Evolutionary conservation across 1,139 yeast species (phyloP).

Genomic region (Geotrichum macrosporum): DNA sequence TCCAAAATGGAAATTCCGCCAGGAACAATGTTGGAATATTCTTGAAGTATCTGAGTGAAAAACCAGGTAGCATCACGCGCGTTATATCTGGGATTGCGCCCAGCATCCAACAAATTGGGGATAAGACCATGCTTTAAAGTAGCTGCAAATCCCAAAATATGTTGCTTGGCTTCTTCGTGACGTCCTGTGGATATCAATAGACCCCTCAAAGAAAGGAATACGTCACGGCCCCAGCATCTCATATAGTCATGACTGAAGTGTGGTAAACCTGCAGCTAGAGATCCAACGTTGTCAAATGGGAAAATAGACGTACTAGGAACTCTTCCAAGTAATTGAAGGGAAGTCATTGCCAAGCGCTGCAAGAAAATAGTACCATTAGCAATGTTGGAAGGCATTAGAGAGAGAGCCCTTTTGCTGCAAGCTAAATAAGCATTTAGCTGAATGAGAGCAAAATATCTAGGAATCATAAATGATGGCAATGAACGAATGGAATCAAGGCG

Average conservation of each 20-base stretch:
- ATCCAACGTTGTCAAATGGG: slow-evolving; percentile 58
- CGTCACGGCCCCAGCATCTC: slow-evolving; percentile 99
- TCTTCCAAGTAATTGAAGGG: slow-evolving; percentile 80
- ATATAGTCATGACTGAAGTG: slow-evolving; percentile 85
- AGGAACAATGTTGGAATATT: slow-evolving; percentile 65
- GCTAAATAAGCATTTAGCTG: slow-evolving; percentile 82
- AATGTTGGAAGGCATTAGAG: slow-evolving; percentile 51
- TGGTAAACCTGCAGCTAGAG: slow-evolving; percentile 94
- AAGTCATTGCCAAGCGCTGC: slow-evolving; percentile 73
- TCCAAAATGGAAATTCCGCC: slow-evolving; percentile 62
- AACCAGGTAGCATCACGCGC: slow-evolving; percentile 99
- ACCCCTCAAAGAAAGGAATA: slow-evolving; percentile 82
- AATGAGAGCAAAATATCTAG: slow-evolving; percentile 78
- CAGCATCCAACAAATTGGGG: slow-evolving; percentile 89
- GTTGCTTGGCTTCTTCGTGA: slow-evolving; percentile 70
- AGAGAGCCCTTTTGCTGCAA: slow-evolving; percentile 61
- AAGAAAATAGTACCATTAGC: slow-evolving; percentile 66
- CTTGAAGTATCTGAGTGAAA: slow-evolving; percentile 81
- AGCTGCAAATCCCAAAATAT: slow-evolving; percentile 81
- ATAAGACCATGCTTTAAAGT: slow-evolving; percentile 93
- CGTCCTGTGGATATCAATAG: slow-evolving; percentile 73
- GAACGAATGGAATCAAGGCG: slow-evolving; percentile 61
- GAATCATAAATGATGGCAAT: slow-evolving; percentile 76
- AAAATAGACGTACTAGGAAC: slow-evolving; percentile 71
- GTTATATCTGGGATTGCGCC: slow-evolving; percentile 88